Conservation (phyloP, 345 rosid species). For the Citrus unshiu region DNA sequence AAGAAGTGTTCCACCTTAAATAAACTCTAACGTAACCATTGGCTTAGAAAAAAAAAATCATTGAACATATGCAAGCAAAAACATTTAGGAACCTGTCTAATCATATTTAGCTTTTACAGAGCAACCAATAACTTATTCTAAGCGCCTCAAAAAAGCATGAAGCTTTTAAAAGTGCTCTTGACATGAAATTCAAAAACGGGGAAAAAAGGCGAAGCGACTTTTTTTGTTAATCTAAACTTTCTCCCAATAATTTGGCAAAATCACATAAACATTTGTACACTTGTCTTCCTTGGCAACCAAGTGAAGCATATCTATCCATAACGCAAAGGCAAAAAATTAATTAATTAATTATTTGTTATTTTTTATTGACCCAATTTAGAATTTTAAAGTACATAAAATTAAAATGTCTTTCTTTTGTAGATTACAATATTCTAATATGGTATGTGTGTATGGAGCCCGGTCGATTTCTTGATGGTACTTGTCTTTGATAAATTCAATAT, state of each 20-base stretch:
- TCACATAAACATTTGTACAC: background rate
- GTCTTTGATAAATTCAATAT: background rate
- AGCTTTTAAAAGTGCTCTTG: background rate
- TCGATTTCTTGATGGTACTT: background rate
- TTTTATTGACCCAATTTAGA: background rate
- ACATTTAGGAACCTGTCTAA: background rate
- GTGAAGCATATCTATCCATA: background rate
- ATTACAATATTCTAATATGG: background rate
- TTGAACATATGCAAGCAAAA: background rate
- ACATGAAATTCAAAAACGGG: background rate
- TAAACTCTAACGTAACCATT: no score
- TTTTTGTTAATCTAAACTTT: background rate
- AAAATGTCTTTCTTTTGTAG: background rate
- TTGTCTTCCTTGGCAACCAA: background rate
- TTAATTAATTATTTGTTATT: no score
- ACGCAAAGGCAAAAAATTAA: background rate
- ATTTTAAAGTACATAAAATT: background rate
- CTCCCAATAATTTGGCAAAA: slow-evolving; percentile 14
- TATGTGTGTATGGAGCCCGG: background rate
- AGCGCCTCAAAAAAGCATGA: slow-evolving; percentile 15
- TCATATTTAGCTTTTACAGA: background rate
- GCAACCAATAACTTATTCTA: background rate
- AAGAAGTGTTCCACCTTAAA: no score
- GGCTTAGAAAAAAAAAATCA: background rate
- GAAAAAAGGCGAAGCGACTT: background rate